A percentile compares a stretch with the other conserved stretches of the same genome.
Conservation (phyloP, 2,329 filamentous ascomycete species). For the Pezizomycotina sp. region DNA sequence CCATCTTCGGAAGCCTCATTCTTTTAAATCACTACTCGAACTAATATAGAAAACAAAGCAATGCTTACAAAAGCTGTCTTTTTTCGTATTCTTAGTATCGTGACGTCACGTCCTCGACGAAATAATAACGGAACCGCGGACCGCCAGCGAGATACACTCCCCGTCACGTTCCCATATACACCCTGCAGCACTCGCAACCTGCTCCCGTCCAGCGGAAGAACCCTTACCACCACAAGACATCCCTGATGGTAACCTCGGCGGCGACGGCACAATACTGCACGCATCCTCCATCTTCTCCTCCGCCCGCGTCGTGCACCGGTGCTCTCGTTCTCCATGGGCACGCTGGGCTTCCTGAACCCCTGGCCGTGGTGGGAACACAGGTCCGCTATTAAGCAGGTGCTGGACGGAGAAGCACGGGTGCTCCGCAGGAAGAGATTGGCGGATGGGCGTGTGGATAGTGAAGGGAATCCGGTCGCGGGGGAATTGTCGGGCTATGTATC, state of each 20-base stretch:
- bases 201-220: conserved; percentile 25
- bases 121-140: conserved; percentile 67
- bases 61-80: conserved; percentile 3
- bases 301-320: conserved; percentile 66
- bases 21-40: background rate
- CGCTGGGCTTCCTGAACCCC: conserved; percentile 82
- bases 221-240: conserved; percentile 60
- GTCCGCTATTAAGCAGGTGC: conserved; percentile 46
- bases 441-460: conserved; percentile 62
- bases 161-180: conserved; percentile 60
- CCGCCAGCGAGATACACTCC: conserved; percentile 55
- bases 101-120: conserved; percentile 61
- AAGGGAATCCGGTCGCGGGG: conserved; percentile 35
- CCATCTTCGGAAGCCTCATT: background rate
- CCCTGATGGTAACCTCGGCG: conserved; percentile 74
- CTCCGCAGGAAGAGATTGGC: conserved; percentile 73
- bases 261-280: conserved; percentile 78
- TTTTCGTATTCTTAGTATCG: conserved; percentile 43
- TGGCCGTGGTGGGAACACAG: conserved; percentile 94
- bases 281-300: conserved; percentile 77
- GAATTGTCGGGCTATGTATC: conserved; percentile 22
- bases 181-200: conserved; percentile 29
- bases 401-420: conserved; percentile 47
- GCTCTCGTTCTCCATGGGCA: conserved; percentile 91
- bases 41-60: conserved; percentile 2